phyloP scores from a whole-genome alignment of 495 filamentous ascomycete genomes.

The Podospora pseudoanserina region DNA sequence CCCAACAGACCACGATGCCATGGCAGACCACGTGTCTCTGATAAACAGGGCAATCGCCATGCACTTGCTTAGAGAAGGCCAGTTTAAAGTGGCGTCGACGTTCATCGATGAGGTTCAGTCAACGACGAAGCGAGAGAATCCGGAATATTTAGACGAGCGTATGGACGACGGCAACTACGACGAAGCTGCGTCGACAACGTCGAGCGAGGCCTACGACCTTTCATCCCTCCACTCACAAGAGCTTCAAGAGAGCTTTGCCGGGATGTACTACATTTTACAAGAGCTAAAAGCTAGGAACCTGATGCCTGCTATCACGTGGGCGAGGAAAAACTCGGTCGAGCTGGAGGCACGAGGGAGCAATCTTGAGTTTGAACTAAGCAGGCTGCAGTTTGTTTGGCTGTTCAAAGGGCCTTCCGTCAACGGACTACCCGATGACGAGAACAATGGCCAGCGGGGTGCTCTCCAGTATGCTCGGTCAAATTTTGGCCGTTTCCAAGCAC shows the following conservation, averaged over 20 bases:
- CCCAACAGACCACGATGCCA: slow-evolving; percentile 77
- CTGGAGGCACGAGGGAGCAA: slow-evolving; percentile 84
- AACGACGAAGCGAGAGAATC: slow-evolving; percentile 19
- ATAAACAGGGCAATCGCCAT: slow-evolving; percentile 93
- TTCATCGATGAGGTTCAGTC: slow-evolving; percentile 64
- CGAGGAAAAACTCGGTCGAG: slow-evolving; percentile 59
- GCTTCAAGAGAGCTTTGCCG: slow-evolving; percentile 74
- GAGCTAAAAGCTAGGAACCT: slow-evolving; percentile 71
- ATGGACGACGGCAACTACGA: slow-evolving; percentile 31
- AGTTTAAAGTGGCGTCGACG: slow-evolving; percentile 79
- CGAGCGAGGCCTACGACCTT: slow-evolving; percentile 39
- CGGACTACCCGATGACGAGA: slow-evolving; percentile 41
- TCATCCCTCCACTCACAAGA: slow-evolving; percentile 59
- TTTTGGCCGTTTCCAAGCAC: slow-evolving; percentile 55
- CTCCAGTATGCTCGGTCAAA: slow-evolving; percentile 64
- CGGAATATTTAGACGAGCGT: slow-evolving; percentile 18
- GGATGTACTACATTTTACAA: slow-evolving; percentile 87
- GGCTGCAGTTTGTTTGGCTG: slow-evolving; percentile 81
- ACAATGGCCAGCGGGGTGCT: slow-evolving; percentile 49
- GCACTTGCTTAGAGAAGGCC: slow-evolving; percentile 91
- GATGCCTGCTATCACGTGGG: slow-evolving; percentile 81
- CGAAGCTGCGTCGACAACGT: slow-evolving; percentile 5
- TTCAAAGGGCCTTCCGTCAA: slow-evolving; percentile 54
- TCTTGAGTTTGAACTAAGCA: slow-evolving; percentile 88
- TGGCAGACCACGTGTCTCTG: slow-evolving; percentile 67